Base-by-base conservation (phyloP, 139 green algal genomes). In the Mychonastes homosphaera region DNA sequence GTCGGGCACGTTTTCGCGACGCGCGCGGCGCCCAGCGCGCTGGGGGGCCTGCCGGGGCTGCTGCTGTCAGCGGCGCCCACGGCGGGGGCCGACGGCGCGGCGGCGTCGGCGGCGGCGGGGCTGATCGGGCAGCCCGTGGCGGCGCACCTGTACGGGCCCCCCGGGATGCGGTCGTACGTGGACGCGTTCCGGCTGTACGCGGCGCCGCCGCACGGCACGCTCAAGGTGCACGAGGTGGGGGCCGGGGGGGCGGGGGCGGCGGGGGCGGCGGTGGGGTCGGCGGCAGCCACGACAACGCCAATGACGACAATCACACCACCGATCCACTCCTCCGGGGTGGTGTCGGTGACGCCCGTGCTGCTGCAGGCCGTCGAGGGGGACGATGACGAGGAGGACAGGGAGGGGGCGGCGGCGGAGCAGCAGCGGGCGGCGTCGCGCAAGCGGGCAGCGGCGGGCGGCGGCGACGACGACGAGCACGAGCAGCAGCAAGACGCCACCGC, bases 111-210 rank as follows among this genome's bases (percentile, higher is more conserved):
- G 16, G 7, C 26, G 35, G 34, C 49, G 13, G 71, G 55, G 28
- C 60, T 82, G 29, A 71, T 75, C 13, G 68, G 62, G 67, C 35
- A 34, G 67, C 15, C 52, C 32, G 52, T 34, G 15, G 21, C 21
- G 23, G 10, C 21, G 6, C 4, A 8, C 46, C 5, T 6, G 30
- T 12, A 3, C 55, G 72, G 70, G 71, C 3, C 71, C 71, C 15
- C 5, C 3, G 56, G 61, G 7, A 28, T 73, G 27, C 2, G n/a
- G 0, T 18, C 53, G 32, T 78, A 72, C 40, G 53, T 64, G 16
- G 7, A 51, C 1, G 56, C 71, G 0, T 78, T 78, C 71, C 38
- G 50, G 21, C 6, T 27, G 7, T 78, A 78, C 48, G 58, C 58
- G 7, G 29, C 34, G 6, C 19, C 28, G 12, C 45, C 54, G 8